phyloP scores from a whole-genome alignment of 179 eudicot genomes.

The Spinacia oleracea region DNA sequence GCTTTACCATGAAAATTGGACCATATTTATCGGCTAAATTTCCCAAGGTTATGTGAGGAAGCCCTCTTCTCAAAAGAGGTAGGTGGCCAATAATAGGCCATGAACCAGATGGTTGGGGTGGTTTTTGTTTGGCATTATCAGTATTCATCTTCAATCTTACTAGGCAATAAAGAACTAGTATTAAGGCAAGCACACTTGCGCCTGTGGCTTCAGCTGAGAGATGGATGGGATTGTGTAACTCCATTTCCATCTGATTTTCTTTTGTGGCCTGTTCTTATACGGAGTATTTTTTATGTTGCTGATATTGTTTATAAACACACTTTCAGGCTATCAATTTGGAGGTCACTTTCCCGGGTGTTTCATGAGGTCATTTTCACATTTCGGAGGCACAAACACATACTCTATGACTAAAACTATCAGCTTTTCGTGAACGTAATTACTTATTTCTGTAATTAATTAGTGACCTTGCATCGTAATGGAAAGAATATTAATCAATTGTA shows the following conservation, averaged over 20 bases:
- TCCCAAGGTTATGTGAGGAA: slow-evolving; percentile 17
- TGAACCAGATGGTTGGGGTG: slow-evolving; percentile 24
- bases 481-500: no score
- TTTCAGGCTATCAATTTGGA: no score
- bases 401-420: no score
- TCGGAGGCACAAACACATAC: no score
- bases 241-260: neutral
- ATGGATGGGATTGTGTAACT: neutral
- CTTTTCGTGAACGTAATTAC: no score
- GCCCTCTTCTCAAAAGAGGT: neutral
- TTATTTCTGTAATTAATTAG: no score
- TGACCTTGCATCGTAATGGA: no score
- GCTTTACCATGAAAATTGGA: slow-evolving; percentile 24
- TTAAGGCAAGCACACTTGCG: neutral
- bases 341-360: no score
- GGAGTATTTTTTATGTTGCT: neutral
- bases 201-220: neutral
- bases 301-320: no score
- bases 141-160: neutral
- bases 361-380: no score
- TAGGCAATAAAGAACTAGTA: neutral
- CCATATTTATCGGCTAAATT: slow-evolving; percentile 24
- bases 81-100: slow-evolving; percentile 28
- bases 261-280: no score
- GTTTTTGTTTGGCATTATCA: neutral